Base-by-base conservation (phyloP, 352 stramenopile genomes). In the Phytophthora kernoviae region DNA sequence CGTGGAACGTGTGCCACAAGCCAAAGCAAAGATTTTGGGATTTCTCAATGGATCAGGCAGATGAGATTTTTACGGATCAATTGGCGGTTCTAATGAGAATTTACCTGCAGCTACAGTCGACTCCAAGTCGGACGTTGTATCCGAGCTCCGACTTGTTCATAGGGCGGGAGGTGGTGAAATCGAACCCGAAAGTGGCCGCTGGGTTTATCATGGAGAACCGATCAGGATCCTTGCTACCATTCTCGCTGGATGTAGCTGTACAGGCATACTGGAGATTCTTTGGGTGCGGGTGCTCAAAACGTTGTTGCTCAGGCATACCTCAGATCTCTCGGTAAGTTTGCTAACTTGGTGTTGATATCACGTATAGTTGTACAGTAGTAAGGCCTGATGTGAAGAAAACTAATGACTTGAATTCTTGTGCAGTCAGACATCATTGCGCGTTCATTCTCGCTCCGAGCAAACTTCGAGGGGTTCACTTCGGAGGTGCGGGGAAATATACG, bases 181-280 rank as follows among this genome's bases (percentile, higher is more conserved):
- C 24, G 47, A 42, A 65, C 15, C 37, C 55, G 1, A 64, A 44
- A 0, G 30, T 65, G 11, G 41, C 42, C 11, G 62, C 37, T 2
- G 49, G 55, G 0, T 42, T 61, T 26, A 45, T 47, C 8, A 17
- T 66, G 11, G 33, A 54, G 22, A 11, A 54, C 36, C 48, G 55
- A 8, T 18, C 6, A 11, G 56, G 55, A 3, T 48, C 22, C 1
- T 45, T 30, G 17, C 22, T 70, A 15, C 62, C 55, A n/a, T 70
- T 70, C 27, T 11, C 9, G 18, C 34, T 70, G 49, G 40, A 62
- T 0, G 56, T 70, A 15, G 24, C 50, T 37, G 51, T 37, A 6
- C 42, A 66, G n/a, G 37, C 50, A 2, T 70, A 66, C 20, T 66
- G 62, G 62, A 6, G n/a, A 17, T 58, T 66, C 30, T 62, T 70